These are phyloP conservation scores for Yamadazyma kitorensis DNA, from an alignment of 805 yeast genomes.

Conservation along the genomic window DNA sequence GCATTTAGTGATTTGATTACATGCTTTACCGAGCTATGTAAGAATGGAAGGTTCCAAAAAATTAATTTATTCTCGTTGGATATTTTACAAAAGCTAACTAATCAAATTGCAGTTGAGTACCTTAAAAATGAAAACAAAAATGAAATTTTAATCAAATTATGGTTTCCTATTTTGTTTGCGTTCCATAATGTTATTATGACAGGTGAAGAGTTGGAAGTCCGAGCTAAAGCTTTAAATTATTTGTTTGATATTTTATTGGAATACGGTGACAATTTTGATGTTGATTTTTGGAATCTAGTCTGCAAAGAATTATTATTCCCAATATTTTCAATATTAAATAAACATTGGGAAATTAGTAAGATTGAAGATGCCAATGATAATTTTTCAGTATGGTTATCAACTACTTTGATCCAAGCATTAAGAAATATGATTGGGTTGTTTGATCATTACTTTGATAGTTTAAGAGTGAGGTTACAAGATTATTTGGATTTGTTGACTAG, in stretches of 20 bases:
- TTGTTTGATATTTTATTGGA: slow-evolving; percentile 79
- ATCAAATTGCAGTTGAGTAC: slow-evolving; percentile 51
- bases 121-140: slow-evolving; percentile 14
- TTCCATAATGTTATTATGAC: slow-evolving; percentile 89
- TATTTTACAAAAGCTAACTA: slow-evolving; percentile 60
- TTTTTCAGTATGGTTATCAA: slow-evolving; percentile 91
- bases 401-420: slow-evolving; percentile 93
- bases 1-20: slow-evolving; percentile 63
- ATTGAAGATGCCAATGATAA: slow-evolving; percentile 75
- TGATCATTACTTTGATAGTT: slow-evolving; percentile 74
- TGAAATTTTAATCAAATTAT: slow-evolving; percentile 48
- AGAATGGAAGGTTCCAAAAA: slow-evolving; percentile 79
- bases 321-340: slow-evolving; percentile 75
- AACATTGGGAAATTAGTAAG: slow-evolving; percentile 65
- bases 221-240: slow-evolving; percentile 81
- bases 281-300: slow-evolving; percentile 77
- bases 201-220: slow-evolving; percentile 90
- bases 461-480: slow-evolving; percentile 73
- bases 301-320: slow-evolving; percentile 84
- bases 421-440: slow-evolving; percentile 83
- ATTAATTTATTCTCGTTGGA: slow-evolving; percentile 78
- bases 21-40: slow-evolving; percentile 77
- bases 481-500: slow-evolving; percentile 74
- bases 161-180: slow-evolving; percentile 86
- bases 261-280: slow-evolving; percentile 74